Base-by-base conservation (phyloP, 2,329 filamentous ascomycete species). In the Penicillium glabrum region DNA sequence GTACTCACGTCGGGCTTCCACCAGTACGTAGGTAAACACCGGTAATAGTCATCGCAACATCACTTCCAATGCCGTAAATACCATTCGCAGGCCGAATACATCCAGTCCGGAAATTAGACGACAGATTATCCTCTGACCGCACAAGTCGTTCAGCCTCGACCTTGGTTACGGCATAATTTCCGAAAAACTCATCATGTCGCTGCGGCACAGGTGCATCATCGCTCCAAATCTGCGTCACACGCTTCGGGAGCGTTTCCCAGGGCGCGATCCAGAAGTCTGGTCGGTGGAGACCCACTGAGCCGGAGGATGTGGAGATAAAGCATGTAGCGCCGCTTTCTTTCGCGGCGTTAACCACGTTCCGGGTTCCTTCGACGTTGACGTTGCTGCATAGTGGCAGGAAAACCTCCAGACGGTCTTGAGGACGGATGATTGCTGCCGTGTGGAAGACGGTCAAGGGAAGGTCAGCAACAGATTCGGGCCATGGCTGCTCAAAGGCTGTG, bases 391-490 rank as follows among this genome's bases (percentile, higher is more conserved):
- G 76, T 24, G 73, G 67, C 59, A 84, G 82, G 31, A 80, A 72
- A 31, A 74, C 68, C 46, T 67, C 64, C 49, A 76, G 74, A 7
- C 83, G 78, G 54, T 85, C 82, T 16, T 74, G 76, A 0, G 81
- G 77, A 11, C 81, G 73, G 56, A 86, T 84, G 5, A 79, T 74
- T 1, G 83, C 83, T 2, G 82, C 83, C 0, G 80, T 84, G 70
- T 86, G 83, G 63, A 82, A 84, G 14, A 86, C 82, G 1, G 82
- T 84, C 24, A 86, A 69, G 1, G 83, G 82, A 3, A 80, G 72
- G 5, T 68, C 46, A 5, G 77, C 72, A 5, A 77, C 72, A 1
- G 68, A 66, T 2, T 67, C 48, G 2, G 76, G 71, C 83, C 83
- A 86, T 5, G 78, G 72, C 23, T 72, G 69, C 6, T 71, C 66